phyloP scores from a whole-genome alignment of 768 basidiomycete species.

The Epithele typhae region DNA sequence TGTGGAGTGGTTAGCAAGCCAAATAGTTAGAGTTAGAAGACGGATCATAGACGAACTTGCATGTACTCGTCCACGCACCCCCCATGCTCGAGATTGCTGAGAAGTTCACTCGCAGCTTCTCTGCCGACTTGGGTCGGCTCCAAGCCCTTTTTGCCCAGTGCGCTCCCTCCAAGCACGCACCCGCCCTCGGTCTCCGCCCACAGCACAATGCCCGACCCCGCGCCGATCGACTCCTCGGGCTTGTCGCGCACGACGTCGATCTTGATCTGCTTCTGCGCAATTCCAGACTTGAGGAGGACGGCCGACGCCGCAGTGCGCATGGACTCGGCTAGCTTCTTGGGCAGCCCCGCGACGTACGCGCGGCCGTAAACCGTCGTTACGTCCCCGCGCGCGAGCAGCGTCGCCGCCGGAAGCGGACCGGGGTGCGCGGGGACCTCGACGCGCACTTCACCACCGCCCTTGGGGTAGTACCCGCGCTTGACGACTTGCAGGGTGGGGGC shows the following conservation, averaged over 20 bases:
- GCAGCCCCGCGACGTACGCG: constrained; percentile 67
- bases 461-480: constrained; percentile 68
- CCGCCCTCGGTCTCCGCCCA: constrained; percentile 73
- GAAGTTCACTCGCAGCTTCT: constrained; percentile 56
- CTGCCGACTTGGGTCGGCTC: constrained; percentile 47
- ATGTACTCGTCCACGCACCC: constrained; percentile 70
- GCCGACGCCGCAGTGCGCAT: constrained; percentile 53
- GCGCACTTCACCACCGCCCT: constrained; percentile 62
- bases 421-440: constrained; percentile 33
- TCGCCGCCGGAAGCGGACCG: constrained; percentile 41
- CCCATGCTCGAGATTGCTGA: constrained; percentile 53
- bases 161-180: constrained; percentile 65
- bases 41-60: constrained; percentile 37
- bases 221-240: constrained; percentile 36
- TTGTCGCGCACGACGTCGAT: constrained; percentile 27
- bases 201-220: constrained; percentile 67
- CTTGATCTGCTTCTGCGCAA: constrained; percentile 20
- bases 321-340: constrained; percentile 44
- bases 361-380: constrained; percentile 49
- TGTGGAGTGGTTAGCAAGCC: constrained; percentile 32
- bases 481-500: constrained; percentile 41
- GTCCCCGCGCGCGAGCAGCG: constrained; percentile 52
- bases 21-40: not conserved
- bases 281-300: constrained; percentile 39
- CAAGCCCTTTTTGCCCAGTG: constrained; percentile 51